Percentiles rank a stretch among this genome's conserved stretches.
Evolutionary conservation across 352 stramenopile species (phyloP).

Genomic region (Pythium pyrilobum): DNA sequence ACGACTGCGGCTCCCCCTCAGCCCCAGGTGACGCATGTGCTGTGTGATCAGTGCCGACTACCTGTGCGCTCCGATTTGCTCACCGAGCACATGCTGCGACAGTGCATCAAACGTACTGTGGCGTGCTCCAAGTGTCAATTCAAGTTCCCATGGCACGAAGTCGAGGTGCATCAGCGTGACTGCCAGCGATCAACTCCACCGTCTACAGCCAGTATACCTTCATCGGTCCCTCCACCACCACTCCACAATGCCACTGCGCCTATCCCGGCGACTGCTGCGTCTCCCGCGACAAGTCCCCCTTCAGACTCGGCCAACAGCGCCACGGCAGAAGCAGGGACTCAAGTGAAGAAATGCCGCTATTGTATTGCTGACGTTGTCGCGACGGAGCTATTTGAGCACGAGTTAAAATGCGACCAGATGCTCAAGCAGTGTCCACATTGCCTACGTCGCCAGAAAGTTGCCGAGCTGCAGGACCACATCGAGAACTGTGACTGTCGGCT

Average conservation of each 20-base stretch:
- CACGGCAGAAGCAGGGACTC: neutral
- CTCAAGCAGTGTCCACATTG: constrained; percentile 83
- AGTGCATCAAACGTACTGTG: constrained; percentile 51
- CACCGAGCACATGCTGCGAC: constrained; percentile 44
- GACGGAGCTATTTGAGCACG: constrained; percentile 58
- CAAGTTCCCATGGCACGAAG: constrained; percentile 37
- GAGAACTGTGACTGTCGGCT: constrained; percentile 78
- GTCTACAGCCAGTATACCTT: too few relatives aligned
- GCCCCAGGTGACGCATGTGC: constrained; percentile 4
- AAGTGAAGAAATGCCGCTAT: constrained; percentile 62
- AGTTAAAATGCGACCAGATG: constrained; percentile 72
- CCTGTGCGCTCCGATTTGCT: constrained; percentile 42
- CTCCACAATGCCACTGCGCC: neutral
- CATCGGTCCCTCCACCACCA: neutral
- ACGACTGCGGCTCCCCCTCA: neutral
- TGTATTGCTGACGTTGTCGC: constrained; percentile 40
- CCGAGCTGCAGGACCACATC: constrained; percentile 75
- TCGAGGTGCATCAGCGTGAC: constrained; percentile 32
- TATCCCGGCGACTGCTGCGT: too few relatives aligned
- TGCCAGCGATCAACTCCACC: neutral
- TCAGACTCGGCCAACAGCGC: neutral
- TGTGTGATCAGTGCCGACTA: constrained; percentile 44
- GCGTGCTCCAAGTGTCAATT: constrained; percentile 33
- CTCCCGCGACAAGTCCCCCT: too few relatives aligned
- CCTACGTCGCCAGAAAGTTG: constrained; percentile 70